These are phyloP conservation scores for Arabis alpina DNA, from an alignment of 345 rosid genomes.

Conservation along the genomic window DNA sequence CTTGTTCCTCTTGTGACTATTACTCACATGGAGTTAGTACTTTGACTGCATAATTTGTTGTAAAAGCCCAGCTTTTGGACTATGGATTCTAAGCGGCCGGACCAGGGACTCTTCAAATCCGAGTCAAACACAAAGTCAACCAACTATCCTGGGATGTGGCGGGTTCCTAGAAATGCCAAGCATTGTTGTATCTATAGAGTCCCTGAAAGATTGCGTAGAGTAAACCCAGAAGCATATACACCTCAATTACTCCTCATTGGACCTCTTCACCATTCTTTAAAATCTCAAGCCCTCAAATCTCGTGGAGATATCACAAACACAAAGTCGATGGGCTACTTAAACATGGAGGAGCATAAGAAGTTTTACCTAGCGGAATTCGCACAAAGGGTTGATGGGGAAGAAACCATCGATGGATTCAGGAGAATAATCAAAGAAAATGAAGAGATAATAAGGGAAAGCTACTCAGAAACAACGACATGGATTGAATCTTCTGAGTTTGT, in stretches of 20 bases:
- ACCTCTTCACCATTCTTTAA: slow-evolving; percentile 17
- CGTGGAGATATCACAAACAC: background rate
- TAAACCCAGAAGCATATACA: slow-evolving; percentile 17
- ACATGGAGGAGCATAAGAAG: slow-evolving; percentile 12
- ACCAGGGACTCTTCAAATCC: too few relatives aligned
- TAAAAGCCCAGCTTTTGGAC: too few relatives aligned
- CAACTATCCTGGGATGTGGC: slow-evolving; percentile 6
- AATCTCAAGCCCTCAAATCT: background rate
- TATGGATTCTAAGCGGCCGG: too few relatives aligned
- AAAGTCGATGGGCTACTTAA: slow-evolving; percentile 4
- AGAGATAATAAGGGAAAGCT: slow-evolving; percentile 20
- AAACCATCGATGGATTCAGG: background rate
- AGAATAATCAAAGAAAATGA: background rate
- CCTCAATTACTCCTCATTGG: slow-evolving; percentile 6
- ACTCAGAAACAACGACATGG: slow-evolving; percentile 20
- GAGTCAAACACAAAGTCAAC: too few relatives aligned
- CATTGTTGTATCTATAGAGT: slow-evolving; percentile 28
- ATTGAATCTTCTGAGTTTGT: background rate
- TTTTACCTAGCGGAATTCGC: background rate
- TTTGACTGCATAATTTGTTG: too few relatives aligned
- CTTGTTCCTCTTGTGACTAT: too few relatives aligned
- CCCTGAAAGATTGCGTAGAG: background rate
- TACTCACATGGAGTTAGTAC: too few relatives aligned
- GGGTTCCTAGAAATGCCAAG: background rate
- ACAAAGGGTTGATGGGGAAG: background rate